Evolutionary conservation across 2,329 filamentous ascomycete genomes (phyloP), one percentile per base, ranked within the genome.

Genomic region (Pyricularia grisea): DNA sequence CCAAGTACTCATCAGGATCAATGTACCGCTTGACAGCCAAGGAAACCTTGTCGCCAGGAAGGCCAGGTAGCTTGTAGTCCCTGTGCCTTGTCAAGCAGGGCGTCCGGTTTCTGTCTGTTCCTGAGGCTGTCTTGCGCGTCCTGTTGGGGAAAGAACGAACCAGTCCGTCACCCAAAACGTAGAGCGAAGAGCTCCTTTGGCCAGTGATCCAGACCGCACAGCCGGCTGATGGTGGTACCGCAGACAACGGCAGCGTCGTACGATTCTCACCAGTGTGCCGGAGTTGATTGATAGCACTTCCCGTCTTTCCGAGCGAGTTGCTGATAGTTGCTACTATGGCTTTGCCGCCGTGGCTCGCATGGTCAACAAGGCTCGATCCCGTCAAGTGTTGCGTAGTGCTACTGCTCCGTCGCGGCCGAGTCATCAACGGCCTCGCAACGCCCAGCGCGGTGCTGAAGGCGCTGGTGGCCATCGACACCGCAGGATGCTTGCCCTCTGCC

Each of bases 201-300:
- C 87, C 85, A 30, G 84, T 85, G 65, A 91, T 81, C 87, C 91
- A 91, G 1, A 84, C 81, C 3, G 91, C 85, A 73, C 89, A 92
- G 3, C 84, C 82, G 9, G 84, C 81, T 2, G 84, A 84, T 1
- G 88, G 86, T 17, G 82, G 80, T 30, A 78, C 77, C n/a, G 82
- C 77, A 65, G 85, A 84, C 12, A 81, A 79, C 12, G 90, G 91
- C 33, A 93, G 81, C 65, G 90, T 86, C 61, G 93, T 85, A 71
- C 92, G 87, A 77, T 92, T 93, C 75, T 93, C 91, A 12, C 89
- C 89, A 0, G 87, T 91, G 73, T 93, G 90, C 65, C 91, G 88
- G 70, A 93, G 85, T 72, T 91, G 87, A 72, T 84, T 90, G 76
- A 91, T 88, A 63, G 85, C 86, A 17, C 84, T 88, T 69, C 89